Evolutionary conservation across 164 flowering plant genomes (phyloP), one percentile per base, ranked within the genome.

Genomic region (Stephania japonica): DNA sequence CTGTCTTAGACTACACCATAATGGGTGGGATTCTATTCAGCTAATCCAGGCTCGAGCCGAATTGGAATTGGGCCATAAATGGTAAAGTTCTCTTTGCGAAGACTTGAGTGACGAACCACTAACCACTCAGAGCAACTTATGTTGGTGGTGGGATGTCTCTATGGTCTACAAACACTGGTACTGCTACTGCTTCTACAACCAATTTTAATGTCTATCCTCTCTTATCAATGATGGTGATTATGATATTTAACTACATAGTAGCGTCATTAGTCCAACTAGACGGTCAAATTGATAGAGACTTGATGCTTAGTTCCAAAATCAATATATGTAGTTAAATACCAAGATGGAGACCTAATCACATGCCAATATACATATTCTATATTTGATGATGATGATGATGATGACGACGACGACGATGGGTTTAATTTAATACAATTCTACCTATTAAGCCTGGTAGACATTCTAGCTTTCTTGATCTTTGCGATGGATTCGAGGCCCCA

Each of bases 281-380:
- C 0, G 59, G 59, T 14, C 59, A 50, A 19, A 59, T 56, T 56
- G 63, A 19, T 56, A 21, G 23, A 56, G 63, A 56, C 63, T 19
- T 19, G n/a, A 56, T 56, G 23, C n/a, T 19, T 56, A 32, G 9
- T 59, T 18, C 9, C 24, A 59, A 59, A 59, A 59, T 16, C 5
- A 18, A 59, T 32, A 32, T 32, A 59, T 59, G 21, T 59, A 59
- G 10, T 59, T 59, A 19, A n/a, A 59, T 56, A 16, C 16, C n/a
- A 56, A 56, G 62, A 56, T 56, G 62, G 21, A 16, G 62, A 56
- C 62, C 62, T 13, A 56, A 56, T 59, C 64, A 59, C 64, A 59
- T 59, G 64, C 64, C 64, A 59, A 59, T 7, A 59, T n/a, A 59
- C 64, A 19, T 32, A 32, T 32, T 32, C 2, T 32, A 32, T 32